These are phyloP conservation scores for Lentinula novae-zelandiae DNA, from an alignment of 1,284 basidiomycete genomes.

Conservation along the genomic window DNA sequence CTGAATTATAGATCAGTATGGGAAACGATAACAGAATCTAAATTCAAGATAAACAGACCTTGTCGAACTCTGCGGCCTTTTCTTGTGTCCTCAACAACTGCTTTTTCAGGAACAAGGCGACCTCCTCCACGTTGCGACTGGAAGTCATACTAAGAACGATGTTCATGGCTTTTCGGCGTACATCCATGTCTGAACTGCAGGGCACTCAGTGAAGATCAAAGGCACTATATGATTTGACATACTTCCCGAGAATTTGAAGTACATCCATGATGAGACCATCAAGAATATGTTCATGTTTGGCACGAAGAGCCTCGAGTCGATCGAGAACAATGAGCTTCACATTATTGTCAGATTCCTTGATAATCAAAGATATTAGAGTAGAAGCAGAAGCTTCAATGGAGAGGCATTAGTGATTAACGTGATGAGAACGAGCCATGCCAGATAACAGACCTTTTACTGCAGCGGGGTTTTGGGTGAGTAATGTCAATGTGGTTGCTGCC, in stretches of 20 bases:
- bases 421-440: background rate
- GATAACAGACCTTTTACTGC: conserved; percentile 80
- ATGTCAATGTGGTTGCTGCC: conserved; percentile 93
- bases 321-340: conserved; percentile 98
- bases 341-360: conserved; percentile 98
- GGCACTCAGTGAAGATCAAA: background rate
- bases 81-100: conserved; percentile 93
- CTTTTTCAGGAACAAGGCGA: conserved; percentile 96
- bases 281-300: conserved; percentile 88
- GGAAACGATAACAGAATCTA: background rate
- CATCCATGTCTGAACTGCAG: conserved; percentile 90
- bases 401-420: background rate
- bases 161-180: conserved; percentile 87
- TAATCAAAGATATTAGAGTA: conserved; percentile 86
- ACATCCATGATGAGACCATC: conserved; percentile 96
- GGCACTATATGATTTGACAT: conserved; percentile 10
- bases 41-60: conserved; percentile 41
- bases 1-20: conserved; percentile 33
- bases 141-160: conserved; percentile 95
- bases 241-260: conserved; percentile 85
- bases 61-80: conserved; percentile 78
- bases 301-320: conserved; percentile 81
- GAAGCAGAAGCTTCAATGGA: conserved; percentile 73
- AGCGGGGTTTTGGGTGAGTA: conserved; percentile 92
- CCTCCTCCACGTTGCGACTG: conserved; percentile 96